Base-by-base conservation (phyloP, 805 yeast genomes). In the Saccharomyces mikatae region DNA sequence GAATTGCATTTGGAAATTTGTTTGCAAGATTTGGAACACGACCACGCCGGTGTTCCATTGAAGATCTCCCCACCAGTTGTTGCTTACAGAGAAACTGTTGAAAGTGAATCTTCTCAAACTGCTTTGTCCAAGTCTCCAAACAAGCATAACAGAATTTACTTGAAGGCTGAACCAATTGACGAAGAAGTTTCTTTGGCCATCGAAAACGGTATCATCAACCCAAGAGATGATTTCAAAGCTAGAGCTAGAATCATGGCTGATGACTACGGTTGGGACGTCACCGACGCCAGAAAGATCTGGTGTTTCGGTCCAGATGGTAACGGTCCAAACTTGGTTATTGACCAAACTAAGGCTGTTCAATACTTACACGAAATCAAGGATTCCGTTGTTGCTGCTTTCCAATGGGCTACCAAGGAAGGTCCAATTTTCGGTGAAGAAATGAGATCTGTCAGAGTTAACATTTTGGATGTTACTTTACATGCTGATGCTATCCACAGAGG, bases 401-500 rank as follows among this genome's bases (percentile, higher is more conserved):
- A 91, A 82, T 92, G 97, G 97, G 97, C 97, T 80, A 82, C 97
- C 73, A 90, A 87, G 83, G 97, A 94, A 80, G 98, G 98, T 83
- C 98, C 98, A 75, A 79, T 91, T 76, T 81, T 92, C 73, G 96
- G 95, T 82, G 98, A 92, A 84, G 81, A 79, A 77, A 79, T 89
- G 80, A 90, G 98, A 84, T 87, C 96, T 71, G 82, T 89, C 72
- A 89, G 98, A 82, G 80, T 89, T 78, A 91, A 91, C 96, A 87
- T 91, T 74, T 83, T 91, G 81, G 98, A 91, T 85, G 98, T 91
- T 74, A 91, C 96, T 68, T 83, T 91, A 78, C 98, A 91, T 80
- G 96, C 98, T 75, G 98, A 91, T 87, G 96, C 98, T 79, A 91
- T 91, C 80, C 98, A 91, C 87, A 90, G 98, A 87, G 98, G 98